Percentiles rank a stretch among this genome's conserved stretches.
phyloP scores from a whole-genome alignment of 1,139 yeast genomes.

The Pichia sp. region DNA sequence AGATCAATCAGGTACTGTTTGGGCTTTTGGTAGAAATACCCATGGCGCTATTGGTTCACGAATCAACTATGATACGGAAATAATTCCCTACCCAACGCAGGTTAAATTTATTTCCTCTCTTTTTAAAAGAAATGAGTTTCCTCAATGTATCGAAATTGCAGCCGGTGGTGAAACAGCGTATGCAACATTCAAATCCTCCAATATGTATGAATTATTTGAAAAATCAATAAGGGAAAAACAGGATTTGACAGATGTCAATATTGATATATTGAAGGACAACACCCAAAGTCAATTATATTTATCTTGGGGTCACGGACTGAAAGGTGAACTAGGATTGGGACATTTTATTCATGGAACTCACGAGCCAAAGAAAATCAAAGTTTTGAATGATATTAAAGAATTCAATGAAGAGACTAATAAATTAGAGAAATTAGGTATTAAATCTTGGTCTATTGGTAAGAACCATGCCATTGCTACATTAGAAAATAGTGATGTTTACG shows the following conservation, averaged over 20 bases:
- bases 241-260: slow-evolving; percentile 16
- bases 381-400: slow-evolving; percentile 36
- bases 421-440: slow-evolving; percentile 38
- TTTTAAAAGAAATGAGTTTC: slow-evolving; percentile 31
- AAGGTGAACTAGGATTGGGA: slow-evolving; percentile 85
- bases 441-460: slow-evolving; percentile 50
- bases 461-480: slow-evolving; percentile 61
- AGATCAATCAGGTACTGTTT: slow-evolving; percentile 54
- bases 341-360: slow-evolving; percentile 62
- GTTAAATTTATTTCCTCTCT: slow-evolving; percentile 33
- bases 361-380: slow-evolving; percentile 54
- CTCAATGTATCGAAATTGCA: slow-evolving; percentile 41
- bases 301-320: slow-evolving; percentile 76
- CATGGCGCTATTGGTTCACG: slow-evolving; percentile 80
- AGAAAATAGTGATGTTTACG: slow-evolving; percentile 55
- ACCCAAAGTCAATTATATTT: slow-evolving; percentile 30
- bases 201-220: slow-evolving; percentile 27
- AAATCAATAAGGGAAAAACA: slow-evolving; percentile 16
- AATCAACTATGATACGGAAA: slow-evolving; percentile 55
- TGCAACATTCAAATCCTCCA: slow-evolving; percentile 33
- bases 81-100: slow-evolving; percentile 59
- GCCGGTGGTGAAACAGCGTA: slow-evolving; percentile 69
- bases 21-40: slow-evolving; percentile 80
- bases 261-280: slow-evolving; percentile 18
- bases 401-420: slow-evolving; percentile 29